phyloP scores from a whole-genome alignment of 139 green algal genomes.

The Gonium pectorale region DNA sequence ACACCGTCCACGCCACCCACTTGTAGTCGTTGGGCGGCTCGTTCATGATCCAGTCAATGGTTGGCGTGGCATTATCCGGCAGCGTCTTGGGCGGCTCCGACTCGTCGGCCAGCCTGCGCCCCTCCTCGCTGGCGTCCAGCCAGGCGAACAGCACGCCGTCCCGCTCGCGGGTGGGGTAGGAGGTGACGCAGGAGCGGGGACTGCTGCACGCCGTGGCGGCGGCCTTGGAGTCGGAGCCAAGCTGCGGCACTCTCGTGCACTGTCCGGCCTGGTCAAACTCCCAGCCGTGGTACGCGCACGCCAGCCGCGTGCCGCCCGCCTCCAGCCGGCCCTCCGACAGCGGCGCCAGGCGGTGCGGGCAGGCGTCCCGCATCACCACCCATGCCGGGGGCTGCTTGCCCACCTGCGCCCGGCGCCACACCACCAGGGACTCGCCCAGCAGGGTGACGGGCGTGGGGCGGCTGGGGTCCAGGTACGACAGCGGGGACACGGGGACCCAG shows the following conservation, averaged over 20 bases:
- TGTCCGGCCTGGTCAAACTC: constrained; percentile 58
- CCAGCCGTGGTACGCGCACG: constrained; percentile 64
- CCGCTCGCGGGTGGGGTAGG: constrained; percentile 42
- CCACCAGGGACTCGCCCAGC: constrained; percentile 54
- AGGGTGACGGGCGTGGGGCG: constrained; percentile 43
- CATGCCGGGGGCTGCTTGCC: neutral
- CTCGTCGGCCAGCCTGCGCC: neutral
- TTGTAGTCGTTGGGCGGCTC: constrained; percentile 44
- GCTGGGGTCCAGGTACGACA: constrained; percentile 37
- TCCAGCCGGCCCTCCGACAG: constrained; percentile 75
- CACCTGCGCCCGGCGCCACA: constrained; percentile 52
- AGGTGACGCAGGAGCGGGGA: constrained; percentile 34
- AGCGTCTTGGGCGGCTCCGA: neutral
- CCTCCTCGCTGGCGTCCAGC: constrained; percentile 39
- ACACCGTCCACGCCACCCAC: neutral
- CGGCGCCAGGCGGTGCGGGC: constrained; percentile 66
- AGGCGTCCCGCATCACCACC: constrained; percentile 17
- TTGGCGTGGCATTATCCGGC: too few relatives aligned
- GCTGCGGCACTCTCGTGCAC: constrained; percentile 67
- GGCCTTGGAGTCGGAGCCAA: constrained; percentile 24
- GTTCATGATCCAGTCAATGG: neutral
- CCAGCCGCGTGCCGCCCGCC: constrained; percentile 59
- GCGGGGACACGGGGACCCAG: constrained; percentile 35
- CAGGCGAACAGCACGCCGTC: constrained; percentile 50
- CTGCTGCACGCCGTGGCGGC: constrained; percentile 22